Conservation (phyloP, 108 stramenopile species). For the Cyclotella kingstonii region DNA sequence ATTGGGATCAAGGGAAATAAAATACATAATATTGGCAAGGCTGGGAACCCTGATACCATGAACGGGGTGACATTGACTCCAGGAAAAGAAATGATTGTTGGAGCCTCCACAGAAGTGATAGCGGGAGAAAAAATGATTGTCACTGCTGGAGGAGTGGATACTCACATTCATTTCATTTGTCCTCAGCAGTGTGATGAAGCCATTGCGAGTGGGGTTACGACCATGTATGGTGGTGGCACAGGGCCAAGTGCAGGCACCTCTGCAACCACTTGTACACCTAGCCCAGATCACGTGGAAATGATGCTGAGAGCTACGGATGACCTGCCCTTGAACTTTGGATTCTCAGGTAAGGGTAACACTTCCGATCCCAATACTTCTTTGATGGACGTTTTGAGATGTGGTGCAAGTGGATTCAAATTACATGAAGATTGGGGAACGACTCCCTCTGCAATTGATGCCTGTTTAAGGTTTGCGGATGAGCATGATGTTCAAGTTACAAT, state of each 20-base stretch:
- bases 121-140: slow-evolving; percentile 96
- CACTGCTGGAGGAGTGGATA: slow-evolving; percentile 95
- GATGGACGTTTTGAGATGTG: slow-evolving; percentile 65
- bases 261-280: slow-evolving; percentile 97
- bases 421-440: slow-evolving; percentile 99
- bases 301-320: slow-evolving; percentile 94
- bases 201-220: slow-evolving; percentile 90
- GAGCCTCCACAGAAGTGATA: slow-evolving; percentile 95
- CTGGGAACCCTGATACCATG: slow-evolving; percentile 98
- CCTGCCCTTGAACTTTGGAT: slow-evolving; percentile 94
- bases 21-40: slow-evolving; percentile 97
- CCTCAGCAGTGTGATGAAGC: slow-evolving; percentile 96
- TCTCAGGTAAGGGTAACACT: slow-evolving; percentile 96
- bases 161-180: slow-evolving; percentile 97
- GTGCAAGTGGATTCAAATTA: slow-evolving; percentile 94
- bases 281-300: slow-evolving; percentile 91
- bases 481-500: slow-evolving; percentile 95
- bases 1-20: slow-evolving; percentile 89
- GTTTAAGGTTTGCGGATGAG: slow-evolving; percentile 86
- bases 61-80: slow-evolving; percentile 79
- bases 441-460: slow-evolving; percentile 92
- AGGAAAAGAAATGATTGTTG: slow-evolving; percentile 74
- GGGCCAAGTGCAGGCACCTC: slow-evolving; percentile 93
- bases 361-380: slow-evolving; percentile 60
- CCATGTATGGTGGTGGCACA: slow-evolving; percentile 94